Base-by-base conservation (phyloP, 2,329 filamentous ascomycete genomes). In the Apiospora aurea region DNA sequence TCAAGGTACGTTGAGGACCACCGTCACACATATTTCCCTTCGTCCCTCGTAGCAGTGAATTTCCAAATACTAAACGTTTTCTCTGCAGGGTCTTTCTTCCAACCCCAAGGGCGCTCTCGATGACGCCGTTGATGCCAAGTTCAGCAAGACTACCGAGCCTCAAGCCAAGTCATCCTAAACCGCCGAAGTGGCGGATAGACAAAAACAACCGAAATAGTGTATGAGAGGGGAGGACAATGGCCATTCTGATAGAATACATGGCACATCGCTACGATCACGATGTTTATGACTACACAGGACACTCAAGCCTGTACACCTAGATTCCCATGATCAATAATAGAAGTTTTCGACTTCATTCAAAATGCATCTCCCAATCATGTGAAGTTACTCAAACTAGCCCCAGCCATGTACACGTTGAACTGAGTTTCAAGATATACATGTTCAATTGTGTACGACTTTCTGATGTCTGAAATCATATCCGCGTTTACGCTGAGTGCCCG, bases 91-190 rank as follows among this genome's bases (percentile, higher is more conserved):
- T 71, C 84, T 93, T 49, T 75, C 82, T 14, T 92, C 89, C 6
- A 95, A 95, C 86, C 93, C 93, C 16, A 87, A 87, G 76, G 89
- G 89, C 4, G 82, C 87, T 1, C 83, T 94, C 69, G 91, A 92
- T 49, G 88, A 92, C 70, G 83, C 85, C 18, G 81, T 90, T 1
- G 83, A 89, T 77, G 85, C 88, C 66, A 92, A 91, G 80, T 91
- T 91, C 70, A 82, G 83, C 71, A 92, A 92, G 84, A 80, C 76
- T 10, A 41, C 57, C 14, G 57, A 64, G 34, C 34, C 57, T 13
- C 10, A 21, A 14, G 2, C 57, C 11, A 64, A 64, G 18, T 41
- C 57, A 41, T 64, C 57, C 21, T 64, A 64, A 24, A 64, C 21
- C 34, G 4, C 2, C 11, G 29, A 8, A 11, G 34, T 29, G 4